Percentiles rank a stretch among this genome's conserved stretches.
phyloP scores from a whole-genome alignment of 2,329 filamentous ascomycete species.

The Cryphonectria naterciae region DNA sequence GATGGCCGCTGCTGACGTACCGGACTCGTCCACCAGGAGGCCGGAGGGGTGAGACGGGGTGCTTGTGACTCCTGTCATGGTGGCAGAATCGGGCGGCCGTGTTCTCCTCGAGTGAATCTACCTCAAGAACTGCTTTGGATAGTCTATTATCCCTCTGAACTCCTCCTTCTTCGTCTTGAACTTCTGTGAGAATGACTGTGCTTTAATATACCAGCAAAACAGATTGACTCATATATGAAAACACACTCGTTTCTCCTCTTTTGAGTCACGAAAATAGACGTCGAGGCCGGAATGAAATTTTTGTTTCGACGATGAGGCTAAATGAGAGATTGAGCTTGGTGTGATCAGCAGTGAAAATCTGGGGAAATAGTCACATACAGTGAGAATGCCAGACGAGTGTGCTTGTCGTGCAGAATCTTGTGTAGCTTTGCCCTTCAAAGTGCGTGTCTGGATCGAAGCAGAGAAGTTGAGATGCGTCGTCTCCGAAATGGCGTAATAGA shows the following conservation, averaged over 20 bases:
- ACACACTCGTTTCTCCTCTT: not conserved
- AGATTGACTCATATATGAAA: not conserved
- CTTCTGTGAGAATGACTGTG: not conserved
- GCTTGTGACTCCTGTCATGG: not conserved
- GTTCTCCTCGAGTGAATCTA: not conserved
- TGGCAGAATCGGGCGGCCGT: constrained; percentile 18
- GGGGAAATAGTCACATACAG: not conserved
- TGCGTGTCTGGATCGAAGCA: not conserved
- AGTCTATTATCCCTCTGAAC: not conserved
- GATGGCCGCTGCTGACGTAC: constrained; percentile 11
- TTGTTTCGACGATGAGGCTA: not conserved
- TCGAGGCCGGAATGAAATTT: not conserved
- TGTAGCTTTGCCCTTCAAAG: not conserved
- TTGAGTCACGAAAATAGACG: not conserved
- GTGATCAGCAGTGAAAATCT: not conserved
- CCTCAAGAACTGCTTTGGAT: not conserved
- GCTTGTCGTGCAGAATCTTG: not conserved
- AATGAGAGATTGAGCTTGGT: not conserved
- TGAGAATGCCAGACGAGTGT: not conserved
- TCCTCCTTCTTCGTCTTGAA: not conserved
- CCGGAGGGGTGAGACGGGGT: constrained; percentile 12
- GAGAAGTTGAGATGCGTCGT: not conserved
- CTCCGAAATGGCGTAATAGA: constrained; percentile 2
- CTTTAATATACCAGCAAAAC: not conserved
- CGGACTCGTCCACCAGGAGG: constrained; percentile 21